A percentile compares a stretch with the other conserved stretches of the same genome.
These are phyloP conservation scores for Ichthyophthirius multifiliis DNA, from an alignment of 169 alveolate species.

Conservation along the genomic window DNA sequence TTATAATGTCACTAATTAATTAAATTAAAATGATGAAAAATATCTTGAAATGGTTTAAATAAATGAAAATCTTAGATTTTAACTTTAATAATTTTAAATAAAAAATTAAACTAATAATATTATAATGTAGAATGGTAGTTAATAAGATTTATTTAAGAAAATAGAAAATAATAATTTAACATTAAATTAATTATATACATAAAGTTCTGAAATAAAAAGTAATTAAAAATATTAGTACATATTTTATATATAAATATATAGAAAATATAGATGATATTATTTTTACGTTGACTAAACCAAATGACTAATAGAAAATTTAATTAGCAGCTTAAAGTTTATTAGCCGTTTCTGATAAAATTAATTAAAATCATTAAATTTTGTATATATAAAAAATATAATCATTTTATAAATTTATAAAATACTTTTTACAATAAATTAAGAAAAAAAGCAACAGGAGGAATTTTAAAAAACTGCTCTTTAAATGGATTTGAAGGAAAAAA, in stretches of 20 bases:
- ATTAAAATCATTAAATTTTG: not conserved
- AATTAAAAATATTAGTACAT: not conserved
- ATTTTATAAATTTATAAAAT: not conserved
- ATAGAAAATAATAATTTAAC: not conserved
- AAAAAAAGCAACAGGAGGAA: constrained; percentile 7
- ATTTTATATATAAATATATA: not conserved
- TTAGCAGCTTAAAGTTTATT: not conserved
- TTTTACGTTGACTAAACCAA: not conserved
- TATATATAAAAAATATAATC: not conserved
- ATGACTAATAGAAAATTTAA: not conserved
- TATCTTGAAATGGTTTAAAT: not conserved
- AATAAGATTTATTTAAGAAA: not conserved
- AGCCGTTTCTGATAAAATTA: not conserved
- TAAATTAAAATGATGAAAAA: not conserved
- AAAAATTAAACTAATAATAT: not conserved
- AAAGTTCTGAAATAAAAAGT: not conserved
- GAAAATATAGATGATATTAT: not conserved
- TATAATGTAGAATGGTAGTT: not conserved
- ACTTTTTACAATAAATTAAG: not conserved
- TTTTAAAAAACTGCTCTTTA: not conserved
- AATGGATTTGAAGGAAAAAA: not conserved
- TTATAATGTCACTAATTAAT: not conserved
- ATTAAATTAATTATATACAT: not conserved
- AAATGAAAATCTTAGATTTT: not conserved
- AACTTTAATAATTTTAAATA: not conserved